Evolutionary conservation across 2,329 filamentous ascomycete species (phyloP).

Genomic region (Apiospora kogelbergensis): DNA sequence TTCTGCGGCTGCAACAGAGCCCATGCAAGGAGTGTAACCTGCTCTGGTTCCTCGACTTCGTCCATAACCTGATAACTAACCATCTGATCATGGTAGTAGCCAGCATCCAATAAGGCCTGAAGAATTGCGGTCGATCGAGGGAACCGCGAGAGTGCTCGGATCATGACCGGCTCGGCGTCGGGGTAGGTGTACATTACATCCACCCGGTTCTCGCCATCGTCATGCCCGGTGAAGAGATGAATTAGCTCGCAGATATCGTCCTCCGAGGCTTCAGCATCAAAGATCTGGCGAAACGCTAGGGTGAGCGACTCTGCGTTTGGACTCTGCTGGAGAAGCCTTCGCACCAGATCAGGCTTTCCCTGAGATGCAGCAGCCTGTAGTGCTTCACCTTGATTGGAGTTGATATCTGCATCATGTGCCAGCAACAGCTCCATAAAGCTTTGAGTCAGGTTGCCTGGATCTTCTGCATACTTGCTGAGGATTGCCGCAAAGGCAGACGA

Average conservation of each 20-base stretch:
- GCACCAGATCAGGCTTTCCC: conserved; percentile 50
- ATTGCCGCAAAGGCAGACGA: conserved; percentile 45
- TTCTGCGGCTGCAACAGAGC: conserved; percentile 63
- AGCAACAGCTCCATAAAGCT: conserved; percentile 46
- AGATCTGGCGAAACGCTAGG: conserved; percentile 55
- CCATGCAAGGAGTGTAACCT: conserved; percentile 60
- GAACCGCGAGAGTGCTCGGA: conserved; percentile 53
- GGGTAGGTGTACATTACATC: conserved; percentile 48
- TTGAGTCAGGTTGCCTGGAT: conserved; percentile 40
- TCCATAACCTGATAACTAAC: conserved; percentile 43
- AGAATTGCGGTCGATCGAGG: conserved; percentile 55
- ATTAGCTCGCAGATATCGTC: conserved; percentile 51
- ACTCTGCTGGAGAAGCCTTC: conserved; percentile 47
- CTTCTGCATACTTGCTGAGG: conserved; percentile 42
- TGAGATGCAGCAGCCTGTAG: conserved; percentile 54
- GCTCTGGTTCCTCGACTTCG: conserved; percentile 50
- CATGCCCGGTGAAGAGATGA: conserved; percentile 50
- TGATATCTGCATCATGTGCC: conserved; percentile 44
- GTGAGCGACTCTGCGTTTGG: conserved; percentile 52
- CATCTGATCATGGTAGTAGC: conserved; percentile 59
- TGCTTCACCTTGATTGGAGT: conserved; percentile 53
- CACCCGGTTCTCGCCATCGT: conserved; percentile 46
- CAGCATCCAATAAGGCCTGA: conserved; percentile 53
- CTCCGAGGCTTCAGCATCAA: conserved; percentile 50
- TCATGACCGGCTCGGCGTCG: conserved; percentile 46